phyloP scores from a whole-genome alignment of 495 filamentous ascomycete species.

The Aspergillus hancockii region DNA sequence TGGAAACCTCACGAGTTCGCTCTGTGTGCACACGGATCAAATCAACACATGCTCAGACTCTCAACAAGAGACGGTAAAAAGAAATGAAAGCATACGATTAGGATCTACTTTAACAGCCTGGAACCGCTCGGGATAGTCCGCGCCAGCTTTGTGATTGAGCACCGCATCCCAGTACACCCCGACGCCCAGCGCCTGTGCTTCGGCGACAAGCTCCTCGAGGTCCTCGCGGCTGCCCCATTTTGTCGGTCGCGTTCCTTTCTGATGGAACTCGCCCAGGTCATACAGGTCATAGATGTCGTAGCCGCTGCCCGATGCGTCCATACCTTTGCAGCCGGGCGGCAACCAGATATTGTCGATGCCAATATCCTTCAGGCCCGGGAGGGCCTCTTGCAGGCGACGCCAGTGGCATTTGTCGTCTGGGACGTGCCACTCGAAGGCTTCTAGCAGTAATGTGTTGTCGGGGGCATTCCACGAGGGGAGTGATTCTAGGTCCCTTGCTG shows the following conservation, averaged over 20 bases:
- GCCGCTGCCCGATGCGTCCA: constrained; percentile 62
- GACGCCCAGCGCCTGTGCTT: constrained; percentile 53
- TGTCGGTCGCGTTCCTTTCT: constrained; percentile 62
- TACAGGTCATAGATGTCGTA: constrained; percentile 79
- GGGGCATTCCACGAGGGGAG: constrained; percentile 36
- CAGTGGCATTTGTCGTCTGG: constrained; percentile 66
- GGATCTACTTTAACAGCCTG: constrained; percentile 62
- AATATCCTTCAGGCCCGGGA: constrained; percentile 57
- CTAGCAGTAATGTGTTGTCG: constrained; percentile 64
- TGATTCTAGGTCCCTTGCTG: constrained; percentile 29
- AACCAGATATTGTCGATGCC: constrained; percentile 72
- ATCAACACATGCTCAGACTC: background rate
- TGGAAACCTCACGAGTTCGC: constrained; percentile 53
- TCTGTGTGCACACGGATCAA: constrained; percentile 30
- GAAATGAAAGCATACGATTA: constrained; percentile 38
- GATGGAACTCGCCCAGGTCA: constrained; percentile 76
- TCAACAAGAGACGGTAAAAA: background rate
- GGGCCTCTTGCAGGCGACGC: constrained; percentile 54
- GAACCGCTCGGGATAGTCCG: constrained; percentile 63
- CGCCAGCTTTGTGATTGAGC: constrained; percentile 74
- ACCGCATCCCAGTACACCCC: constrained; percentile 75
- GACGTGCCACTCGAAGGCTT: constrained; percentile 77
- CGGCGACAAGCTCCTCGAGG: constrained; percentile 51
- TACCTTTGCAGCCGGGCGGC: constrained; percentile 72
- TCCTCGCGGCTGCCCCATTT: constrained; percentile 72